A percentile compares a stretch with the other conserved stretches of the same genome.
phyloP scores from a whole-genome alignment of 495 filamentous ascomycete species.

The Baudoinia panamericana region DNA sequence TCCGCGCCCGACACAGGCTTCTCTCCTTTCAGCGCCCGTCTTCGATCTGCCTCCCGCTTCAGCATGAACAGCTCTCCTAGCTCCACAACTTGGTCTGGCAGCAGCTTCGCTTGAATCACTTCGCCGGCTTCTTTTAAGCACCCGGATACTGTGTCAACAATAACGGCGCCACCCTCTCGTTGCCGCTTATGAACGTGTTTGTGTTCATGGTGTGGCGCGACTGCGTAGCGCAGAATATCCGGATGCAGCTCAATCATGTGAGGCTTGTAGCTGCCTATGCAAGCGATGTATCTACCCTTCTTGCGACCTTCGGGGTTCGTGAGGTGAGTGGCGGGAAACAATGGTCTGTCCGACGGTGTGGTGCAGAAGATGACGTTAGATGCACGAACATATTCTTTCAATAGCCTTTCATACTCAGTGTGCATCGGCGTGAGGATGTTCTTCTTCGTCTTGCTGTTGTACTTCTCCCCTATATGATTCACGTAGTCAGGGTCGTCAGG shows the following conservation, averaged over 20 bases:
- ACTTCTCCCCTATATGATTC: slow-evolving; percentile 25
- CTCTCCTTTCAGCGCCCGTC: slow-evolving; percentile 26
- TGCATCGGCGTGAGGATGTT: slow-evolving; percentile 57
- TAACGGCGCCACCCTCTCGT: slow-evolving; percentile 55
- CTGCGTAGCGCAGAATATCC: slow-evolving; percentile 58
- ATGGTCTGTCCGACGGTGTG: slow-evolving; percentile 46
- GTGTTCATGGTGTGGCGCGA: slow-evolving; percentile 39
- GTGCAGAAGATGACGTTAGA: slow-evolving; percentile 74
- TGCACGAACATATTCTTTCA: slow-evolving; percentile 52
- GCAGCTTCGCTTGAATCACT: slow-evolving; percentile 63
- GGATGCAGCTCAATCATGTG: slow-evolving; percentile 78
- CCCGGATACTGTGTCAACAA: slow-evolving; percentile 71
- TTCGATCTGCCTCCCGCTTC: slow-evolving; percentile 31
- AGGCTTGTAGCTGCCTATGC: slow-evolving; percentile 71
- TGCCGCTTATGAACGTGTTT: slow-evolving; percentile 59
- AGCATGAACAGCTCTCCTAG: slow-evolving; percentile 74
- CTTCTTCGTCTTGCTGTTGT: slow-evolving; percentile 43
- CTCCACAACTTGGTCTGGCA: slow-evolving; percentile 65
- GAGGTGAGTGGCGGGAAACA: slow-evolving; percentile 51
- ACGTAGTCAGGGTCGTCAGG: slow-evolving; percentile 9
- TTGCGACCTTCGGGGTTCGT: slow-evolving; percentile 55
- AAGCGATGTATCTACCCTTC: slow-evolving; percentile 65
- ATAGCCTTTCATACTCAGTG: slow-evolving; percentile 52
- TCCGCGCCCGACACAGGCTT: slow-evolving; percentile 24
- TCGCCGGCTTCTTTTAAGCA: slow-evolving; percentile 82